Conservation (phyloP, 1,139 yeast genomes). For the Hemisphaericaspora lyxosophila region DNA sequence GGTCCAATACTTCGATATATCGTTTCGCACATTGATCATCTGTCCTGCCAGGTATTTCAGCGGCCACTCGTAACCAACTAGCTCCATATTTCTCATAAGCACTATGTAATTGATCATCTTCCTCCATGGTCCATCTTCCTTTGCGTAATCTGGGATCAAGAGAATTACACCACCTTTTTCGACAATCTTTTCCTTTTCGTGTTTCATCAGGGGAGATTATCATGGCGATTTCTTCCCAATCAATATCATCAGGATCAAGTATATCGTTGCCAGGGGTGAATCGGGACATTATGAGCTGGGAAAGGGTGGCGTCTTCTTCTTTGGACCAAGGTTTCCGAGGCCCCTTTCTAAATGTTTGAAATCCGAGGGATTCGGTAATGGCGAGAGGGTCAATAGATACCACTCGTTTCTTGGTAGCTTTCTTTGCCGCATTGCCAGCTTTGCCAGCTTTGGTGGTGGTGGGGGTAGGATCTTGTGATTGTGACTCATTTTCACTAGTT, state of each 20-base stretch:
- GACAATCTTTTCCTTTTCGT: slow-evolving; percentile 67
- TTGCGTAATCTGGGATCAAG: slow-evolving; percentile 77
- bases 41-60: slow-evolving; percentile 76
- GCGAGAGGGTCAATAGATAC: slow-evolving; percentile 62
- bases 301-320: slow-evolving; percentile 57
- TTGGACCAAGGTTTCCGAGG: slow-evolving; percentile 68
- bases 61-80: slow-evolving; percentile 82
- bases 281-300: slow-evolving; percentile 32
- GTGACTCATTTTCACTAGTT: no score
- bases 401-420: slow-evolving; percentile 18
- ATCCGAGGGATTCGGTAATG: slow-evolving; percentile 72
- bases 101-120: slow-evolving; percentile 63
- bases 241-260: slow-evolving; percentile 37
- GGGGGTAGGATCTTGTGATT: neutral
- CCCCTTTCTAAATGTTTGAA: slow-evolving; percentile 65
- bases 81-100: slow-evolving; percentile 74
- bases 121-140: slow-evolving; percentile 89
- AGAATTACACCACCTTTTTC: slow-evolving; percentile 77
- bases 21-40: slow-evolving; percentile 95
- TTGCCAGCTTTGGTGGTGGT: neutral
- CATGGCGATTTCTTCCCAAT: slow-evolving; percentile 72
- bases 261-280: slow-evolving; percentile 22
- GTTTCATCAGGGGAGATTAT: slow-evolving; percentile 31
- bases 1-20: slow-evolving; percentile 85
- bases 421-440: no score